Conservation (phyloP, 208 protist genomes). For the Plasmodiophora brassicae region DNA sequence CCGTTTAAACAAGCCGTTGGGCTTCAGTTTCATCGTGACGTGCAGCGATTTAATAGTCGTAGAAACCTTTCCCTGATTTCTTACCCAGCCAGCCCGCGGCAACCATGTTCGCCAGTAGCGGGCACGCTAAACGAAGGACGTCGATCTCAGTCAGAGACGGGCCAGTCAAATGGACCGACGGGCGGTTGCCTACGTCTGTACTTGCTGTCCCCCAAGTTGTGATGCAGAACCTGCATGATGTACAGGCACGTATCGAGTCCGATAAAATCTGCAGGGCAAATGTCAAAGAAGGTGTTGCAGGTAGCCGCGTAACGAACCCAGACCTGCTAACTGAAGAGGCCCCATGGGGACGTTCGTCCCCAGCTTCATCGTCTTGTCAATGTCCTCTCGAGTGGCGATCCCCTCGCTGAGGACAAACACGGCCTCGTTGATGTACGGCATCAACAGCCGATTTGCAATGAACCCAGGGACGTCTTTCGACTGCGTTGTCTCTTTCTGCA, state of each 20-base stretch:
- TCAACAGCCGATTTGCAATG: slow-evolving; percentile 65
- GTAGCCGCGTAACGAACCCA: slow-evolving; percentile 9
- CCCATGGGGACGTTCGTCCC: slow-evolving; percentile 69
- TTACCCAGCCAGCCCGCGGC: slow-evolving; percentile 70
- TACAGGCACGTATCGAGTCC: slow-evolving; percentile 69
- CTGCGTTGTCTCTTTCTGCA: slow-evolving; percentile 57
- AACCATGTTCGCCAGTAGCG: slow-evolving; percentile 67
- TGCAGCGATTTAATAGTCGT: slow-evolving; percentile 47
- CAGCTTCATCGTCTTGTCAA: slow-evolving; percentile 69
- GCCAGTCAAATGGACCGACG: not conserved
- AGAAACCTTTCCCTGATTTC: slow-evolving; percentile 58
- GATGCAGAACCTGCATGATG: slow-evolving; percentile 58
- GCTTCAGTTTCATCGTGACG: no score
- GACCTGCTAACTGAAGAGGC: slow-evolving; percentile 54
- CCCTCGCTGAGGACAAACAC: slow-evolving; percentile 58
- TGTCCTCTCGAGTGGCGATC: slow-evolving; percentile 62
- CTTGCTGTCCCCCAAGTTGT: slow-evolving; percentile 66
- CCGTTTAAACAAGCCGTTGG: no score
- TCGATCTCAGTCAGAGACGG: not conserved
- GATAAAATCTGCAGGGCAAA: slow-evolving; percentile 70
- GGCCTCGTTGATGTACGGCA: slow-evolving; percentile 74
- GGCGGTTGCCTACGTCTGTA: slow-evolving; percentile 59
- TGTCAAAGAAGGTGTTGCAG: not conserved
- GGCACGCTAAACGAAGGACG: slow-evolving; percentile 3
- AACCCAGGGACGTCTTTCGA: slow-evolving; percentile 65